Base-by-base conservation (phyloP, 2,329 filamentous ascomycete genomes). In the Neonectria punicea region DNA sequence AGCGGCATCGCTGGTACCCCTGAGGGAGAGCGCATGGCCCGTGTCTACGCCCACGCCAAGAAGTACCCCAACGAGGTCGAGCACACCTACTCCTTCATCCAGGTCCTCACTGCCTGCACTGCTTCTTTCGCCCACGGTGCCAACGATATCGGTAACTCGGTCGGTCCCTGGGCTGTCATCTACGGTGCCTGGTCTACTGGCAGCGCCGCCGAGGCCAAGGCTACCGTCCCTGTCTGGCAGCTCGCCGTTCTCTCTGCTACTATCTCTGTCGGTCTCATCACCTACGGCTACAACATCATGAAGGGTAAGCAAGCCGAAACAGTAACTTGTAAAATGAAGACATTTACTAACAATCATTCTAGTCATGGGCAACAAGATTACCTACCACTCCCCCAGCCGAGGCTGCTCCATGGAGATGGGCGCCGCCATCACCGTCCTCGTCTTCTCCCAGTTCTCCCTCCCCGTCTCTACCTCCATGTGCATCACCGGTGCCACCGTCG, bases 241-340 rank as follows among this genome's bases (percentile, higher is more conserved):
- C 85, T 94, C 57, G 92, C 89, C 58, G 90, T 94, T 20, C 81
- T 92, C 14, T 84, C 88, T 20, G 77, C 83, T 2, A 87, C 83
- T 41, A 89, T 93, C 75, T 92, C 85, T 47, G 67, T 89, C 44
- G 92, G 92, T 70, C 84, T 94, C 62, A 83, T 90, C 75, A 93
- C 91, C 16, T 93, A 93, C 73, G 92, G 91, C 7, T 93, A 93
- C 83, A 93, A 93, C 83, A 93, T 93, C 81, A 93, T 93, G 91
- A 93, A 92, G 82, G 89, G 87, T 89, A 80, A 78, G 85, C 28
- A 18, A 41, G 25, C 34, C 22, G 1, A n/a, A 11, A 0, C 18
- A 18, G 11, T 14, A 22, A 6, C 6, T 43, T n/a, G 50, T 7
- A 18, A 7, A 41, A 2, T 39, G 10, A 18, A 50, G n/a, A n/a